phyloP scores from a whole-genome alignment of 1,284 basidiomycete species.

The Mycena sp. region DNA sequence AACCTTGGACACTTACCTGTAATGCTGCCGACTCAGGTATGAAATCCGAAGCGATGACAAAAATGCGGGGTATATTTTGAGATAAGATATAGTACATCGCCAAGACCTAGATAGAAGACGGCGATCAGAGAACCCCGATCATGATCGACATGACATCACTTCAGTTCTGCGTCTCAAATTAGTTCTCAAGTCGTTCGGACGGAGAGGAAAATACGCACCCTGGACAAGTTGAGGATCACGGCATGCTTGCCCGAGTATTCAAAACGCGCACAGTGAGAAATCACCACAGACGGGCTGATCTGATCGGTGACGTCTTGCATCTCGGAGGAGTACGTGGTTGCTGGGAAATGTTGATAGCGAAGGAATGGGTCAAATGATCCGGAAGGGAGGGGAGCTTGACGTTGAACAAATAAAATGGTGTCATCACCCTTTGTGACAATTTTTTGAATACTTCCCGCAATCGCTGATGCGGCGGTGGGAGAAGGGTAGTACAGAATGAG shows the following conservation, averaged over 20 bases:
- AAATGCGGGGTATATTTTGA: too few relatives aligned
- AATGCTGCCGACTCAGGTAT: too few relatives aligned
- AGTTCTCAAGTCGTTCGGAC: too few relatives aligned
- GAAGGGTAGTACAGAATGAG: conserved; percentile 27
- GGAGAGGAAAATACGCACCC: too few relatives aligned
- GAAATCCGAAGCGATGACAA: too few relatives aligned
- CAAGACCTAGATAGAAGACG: too few relatives aligned
- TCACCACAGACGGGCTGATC: conserved; percentile 1
- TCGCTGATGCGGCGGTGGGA: conserved; percentile 1
- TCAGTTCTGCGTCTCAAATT: too few relatives aligned
- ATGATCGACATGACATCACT: too few relatives aligned
- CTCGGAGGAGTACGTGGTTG: conserved; percentile 20
- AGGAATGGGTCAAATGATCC: conserved; percentile 19
- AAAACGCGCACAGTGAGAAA: conserved; percentile 24
- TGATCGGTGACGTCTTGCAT: conserved; percentile 15
- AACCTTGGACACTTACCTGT: too few relatives aligned
- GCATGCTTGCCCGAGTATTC: conserved; percentile 21
- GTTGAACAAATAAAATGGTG: conserved; percentile 13
- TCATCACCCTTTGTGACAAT: conserved; percentile 6
- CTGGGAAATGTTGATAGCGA: conserved; percentile 25
- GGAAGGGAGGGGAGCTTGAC: conserved; percentile 13
- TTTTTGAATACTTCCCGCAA: conserved; percentile 23
- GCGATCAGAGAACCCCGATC: too few relatives aligned
- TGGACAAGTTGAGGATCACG: conserved; percentile 23
- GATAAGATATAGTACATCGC: too few relatives aligned